Conservation (phyloP, 2,329 filamentous ascomycete species). For the Ploettnerulaceae sp. region DNA sequence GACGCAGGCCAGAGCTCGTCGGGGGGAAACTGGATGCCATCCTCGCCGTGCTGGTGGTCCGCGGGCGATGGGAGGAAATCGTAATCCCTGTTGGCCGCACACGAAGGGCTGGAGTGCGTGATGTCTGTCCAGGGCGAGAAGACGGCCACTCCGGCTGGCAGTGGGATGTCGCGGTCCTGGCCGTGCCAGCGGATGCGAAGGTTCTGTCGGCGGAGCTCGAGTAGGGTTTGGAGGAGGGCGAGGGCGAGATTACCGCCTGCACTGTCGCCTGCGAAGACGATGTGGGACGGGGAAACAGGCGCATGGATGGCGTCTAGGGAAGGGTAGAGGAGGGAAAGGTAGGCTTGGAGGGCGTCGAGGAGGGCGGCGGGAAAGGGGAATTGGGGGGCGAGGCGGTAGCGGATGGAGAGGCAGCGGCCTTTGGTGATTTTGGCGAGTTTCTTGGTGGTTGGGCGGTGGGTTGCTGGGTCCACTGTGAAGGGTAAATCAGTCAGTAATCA, state of each 20-base stretch:
- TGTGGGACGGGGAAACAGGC: conserved; percentile 57
- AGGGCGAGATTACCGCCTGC: conserved; percentile 70
- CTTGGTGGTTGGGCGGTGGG: conserved; percentile 54
- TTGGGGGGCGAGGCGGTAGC: conserved; percentile 72
- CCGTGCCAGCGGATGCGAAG: conserved; percentile 57
- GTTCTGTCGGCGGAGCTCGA: conserved; percentile 52
- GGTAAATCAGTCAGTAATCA: neutral
- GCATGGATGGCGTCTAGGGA: conserved; percentile 62
- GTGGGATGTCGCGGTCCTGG: conserved; percentile 49
- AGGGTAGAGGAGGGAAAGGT: conserved; percentile 63
- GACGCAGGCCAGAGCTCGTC: conserved; percentile 54
- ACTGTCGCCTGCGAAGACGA: conserved; percentile 67
- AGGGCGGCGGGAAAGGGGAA: conserved; percentile 69
- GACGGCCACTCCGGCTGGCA: conserved; percentile 61
- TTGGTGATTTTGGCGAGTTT: conserved; percentile 61
- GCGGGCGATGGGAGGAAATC: conserved; percentile 56
- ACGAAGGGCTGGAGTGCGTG: conserved; percentile 55
- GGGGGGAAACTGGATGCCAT: too few relatives aligned
- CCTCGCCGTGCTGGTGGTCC: conserved; percentile 32
- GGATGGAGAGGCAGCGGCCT: conserved; percentile 55
- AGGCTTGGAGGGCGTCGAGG: conserved; percentile 67
- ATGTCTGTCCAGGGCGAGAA: conserved; percentile 70
- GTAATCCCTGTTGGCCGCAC: conserved; percentile 47
- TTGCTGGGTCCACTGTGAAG: conserved; percentile 56
- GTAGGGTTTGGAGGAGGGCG: conserved; percentile 61